Base-by-base conservation (phyloP, 139 green algal genomes). In the Ostreobium quekettii region DNA sequence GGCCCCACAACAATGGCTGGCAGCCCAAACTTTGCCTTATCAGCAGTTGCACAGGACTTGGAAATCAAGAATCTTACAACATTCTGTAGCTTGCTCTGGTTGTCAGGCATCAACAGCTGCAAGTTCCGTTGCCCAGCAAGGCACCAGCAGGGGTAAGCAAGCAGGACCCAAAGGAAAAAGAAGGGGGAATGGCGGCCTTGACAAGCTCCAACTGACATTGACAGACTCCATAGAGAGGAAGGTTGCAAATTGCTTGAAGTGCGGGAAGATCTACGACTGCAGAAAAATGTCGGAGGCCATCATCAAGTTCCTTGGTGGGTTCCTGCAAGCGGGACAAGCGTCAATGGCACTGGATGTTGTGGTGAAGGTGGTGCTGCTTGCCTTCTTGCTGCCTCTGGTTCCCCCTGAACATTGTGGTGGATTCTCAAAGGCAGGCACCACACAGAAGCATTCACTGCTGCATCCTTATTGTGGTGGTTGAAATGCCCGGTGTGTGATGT, bases 181-280 rank as follows among this genome's bases (percentile, higher is more conserved):
- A 32, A 15, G 39, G 48, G 36, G 56, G 48, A 7, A 11, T 36
- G 42, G 67, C 37, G 15, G 49, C 15, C 4, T 24, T 60, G 58
- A 5, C 47, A 66, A 57, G 0, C 7, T 62, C 3, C 2, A 22
- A 67, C 42, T 38, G 47, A 28, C 35, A 64, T 31, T 31, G 38
- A 28, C 66, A 0, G 30, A 30, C 3, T 29, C n/a, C 11, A 39
- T 84, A 33, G 71, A 80, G 26, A 31, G 61, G 5, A 62, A 81
- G 29, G 85, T 93, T 36, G 72, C 78, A 67, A 95, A 95, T 77
- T 95, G 89, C 80, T 70, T 95, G 36, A 48, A 66, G 31, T 95
- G 89, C 64, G 89, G 89, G 38, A 95, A 92, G 74, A 85, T 95
- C 26, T 94, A 82, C 49, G 84, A 95, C 74, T 88, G 81, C 73